These are phyloP conservation scores for Acanthamoeba lenticulata DNA, from an alignment of 208 protist species.

Conservation along the genomic window DNA sequence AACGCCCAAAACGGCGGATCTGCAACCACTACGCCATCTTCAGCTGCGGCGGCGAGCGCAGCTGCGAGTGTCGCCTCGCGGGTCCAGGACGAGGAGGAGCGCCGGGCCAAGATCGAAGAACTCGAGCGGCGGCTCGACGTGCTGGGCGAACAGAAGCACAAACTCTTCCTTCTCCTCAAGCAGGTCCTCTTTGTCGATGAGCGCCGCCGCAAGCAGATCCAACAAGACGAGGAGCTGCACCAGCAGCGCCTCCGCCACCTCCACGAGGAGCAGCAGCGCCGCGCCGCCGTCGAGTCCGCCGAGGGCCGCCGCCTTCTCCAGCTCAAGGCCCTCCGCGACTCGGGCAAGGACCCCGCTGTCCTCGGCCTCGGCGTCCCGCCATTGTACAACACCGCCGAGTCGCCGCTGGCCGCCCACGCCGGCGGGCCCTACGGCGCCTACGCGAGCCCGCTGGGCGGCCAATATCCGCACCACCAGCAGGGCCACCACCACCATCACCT, in stretches of 20 bases:
- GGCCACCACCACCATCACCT: no score
- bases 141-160: slow-evolving; percentile 33
- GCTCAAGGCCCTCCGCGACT: slow-evolving; percentile 4
- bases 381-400: no score
- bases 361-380: no score
- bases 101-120: neutral
- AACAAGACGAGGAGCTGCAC: slow-evolving; percentile 1
- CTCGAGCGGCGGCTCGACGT: neutral
- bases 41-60: neutral
- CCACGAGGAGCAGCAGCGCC: neutral
- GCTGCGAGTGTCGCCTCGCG: neutral
- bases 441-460: no score
- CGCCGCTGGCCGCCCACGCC: no score
- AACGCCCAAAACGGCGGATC: no score
- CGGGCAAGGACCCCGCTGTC: neutral
- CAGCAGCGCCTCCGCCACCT: no score
- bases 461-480: no score
- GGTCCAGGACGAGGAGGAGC: neutral
- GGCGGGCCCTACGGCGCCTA: no score
- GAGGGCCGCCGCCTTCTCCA: neutral
- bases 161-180: slow-evolving; percentile 34
- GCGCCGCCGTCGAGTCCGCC: neutral
- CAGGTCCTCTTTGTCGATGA: slow-evolving; percentile 44
- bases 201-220: neutral
- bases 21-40: no score